phyloP scores from a whole-genome alignment of 805 yeast species.

The Myxozyma geophila region DNA sequence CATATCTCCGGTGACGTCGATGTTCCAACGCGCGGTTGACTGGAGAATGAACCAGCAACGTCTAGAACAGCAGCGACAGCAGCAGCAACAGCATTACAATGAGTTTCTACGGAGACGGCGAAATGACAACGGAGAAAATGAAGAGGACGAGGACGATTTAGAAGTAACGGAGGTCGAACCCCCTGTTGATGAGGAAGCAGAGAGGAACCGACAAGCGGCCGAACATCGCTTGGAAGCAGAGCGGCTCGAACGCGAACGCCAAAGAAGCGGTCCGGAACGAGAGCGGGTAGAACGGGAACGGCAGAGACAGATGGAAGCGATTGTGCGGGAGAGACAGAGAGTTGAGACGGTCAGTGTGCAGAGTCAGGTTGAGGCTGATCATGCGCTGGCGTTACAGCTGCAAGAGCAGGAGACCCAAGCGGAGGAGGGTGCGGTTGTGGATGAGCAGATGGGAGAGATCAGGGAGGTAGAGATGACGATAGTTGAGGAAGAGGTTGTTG shows the following conservation, averaged over 20 bases:
- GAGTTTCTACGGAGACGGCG: no score
- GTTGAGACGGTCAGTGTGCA: not conserved
- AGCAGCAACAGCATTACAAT: no score
- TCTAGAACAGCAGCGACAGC: slow-evolving; percentile 1
- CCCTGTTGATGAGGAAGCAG: not conserved
- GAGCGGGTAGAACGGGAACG: not conserved
- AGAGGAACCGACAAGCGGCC: not conserved
- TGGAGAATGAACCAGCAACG: slow-evolving; percentile 20
- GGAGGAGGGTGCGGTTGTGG: not conserved
- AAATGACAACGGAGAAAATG: not conserved
- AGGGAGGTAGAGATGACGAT: not conserved
- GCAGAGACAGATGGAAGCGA: not conserved
- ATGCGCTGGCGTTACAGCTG: not conserved
- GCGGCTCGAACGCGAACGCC: not conserved
- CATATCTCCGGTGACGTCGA: slow-evolving; percentile 26
- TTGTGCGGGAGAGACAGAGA: not conserved
- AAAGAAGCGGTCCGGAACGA: not conserved
- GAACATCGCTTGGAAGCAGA: not conserved
- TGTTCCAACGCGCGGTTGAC: slow-evolving; percentile 29
- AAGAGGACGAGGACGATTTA: not conserved
- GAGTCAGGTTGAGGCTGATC: not conserved
- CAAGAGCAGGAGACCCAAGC: not conserved
- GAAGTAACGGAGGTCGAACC: slow-evolving; percentile 2
- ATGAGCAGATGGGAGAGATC: not conserved
- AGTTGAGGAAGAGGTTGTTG: not conserved